Evolutionary conservation across 257 asterid species (phyloP).

Genomic region (Linderniella brevidens): DNA sequence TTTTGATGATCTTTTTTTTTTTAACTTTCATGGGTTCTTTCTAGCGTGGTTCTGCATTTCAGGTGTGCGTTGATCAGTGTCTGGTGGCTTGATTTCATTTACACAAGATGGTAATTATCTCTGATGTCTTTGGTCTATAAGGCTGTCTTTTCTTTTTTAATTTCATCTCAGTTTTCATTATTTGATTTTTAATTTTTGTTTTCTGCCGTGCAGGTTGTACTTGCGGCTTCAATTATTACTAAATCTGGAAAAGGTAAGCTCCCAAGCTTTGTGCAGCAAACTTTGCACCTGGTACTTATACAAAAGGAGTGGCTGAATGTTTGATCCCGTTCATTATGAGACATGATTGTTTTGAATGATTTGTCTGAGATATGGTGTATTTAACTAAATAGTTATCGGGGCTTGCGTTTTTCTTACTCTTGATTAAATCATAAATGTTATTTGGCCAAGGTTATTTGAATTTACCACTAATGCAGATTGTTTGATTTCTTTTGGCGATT

Average conservation of each 20-base stretch:
- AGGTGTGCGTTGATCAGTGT: constrained; percentile 2
- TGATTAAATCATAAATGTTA: too few relatives aligned
- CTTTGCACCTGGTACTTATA: neutral
- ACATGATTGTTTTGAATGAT: too few relatives aligned
- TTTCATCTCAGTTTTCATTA: too few relatives aligned
- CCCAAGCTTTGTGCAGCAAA: constrained; percentile 3
- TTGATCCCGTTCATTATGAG: neutral
- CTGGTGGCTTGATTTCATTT: too few relatives aligned
- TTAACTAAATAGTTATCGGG: too few relatives aligned
- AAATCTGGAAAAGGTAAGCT: constrained; percentile 86
- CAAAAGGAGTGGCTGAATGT: neutral
- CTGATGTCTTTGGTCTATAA: too few relatives aligned
- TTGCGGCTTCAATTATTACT: constrained; percentile 68
- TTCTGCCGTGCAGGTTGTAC: constrained; percentile 53
- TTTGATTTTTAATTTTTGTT: neutral
- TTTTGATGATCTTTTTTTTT: neutral
- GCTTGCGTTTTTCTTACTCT: too few relatives aligned
- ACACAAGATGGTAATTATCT: neutral
- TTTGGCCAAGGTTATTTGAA: too few relatives aligned
- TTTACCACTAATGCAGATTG: too few relatives aligned
- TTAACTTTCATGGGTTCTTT: neutral
- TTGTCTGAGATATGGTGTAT: too few relatives aligned
- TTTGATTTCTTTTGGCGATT: too few relatives aligned
- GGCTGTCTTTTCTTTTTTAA: too few relatives aligned
- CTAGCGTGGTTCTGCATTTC: neutral